Base-by-base conservation (phyloP, 2,329 filamentous ascomycete species). In the Arachnopeziza araneosa region DNA sequence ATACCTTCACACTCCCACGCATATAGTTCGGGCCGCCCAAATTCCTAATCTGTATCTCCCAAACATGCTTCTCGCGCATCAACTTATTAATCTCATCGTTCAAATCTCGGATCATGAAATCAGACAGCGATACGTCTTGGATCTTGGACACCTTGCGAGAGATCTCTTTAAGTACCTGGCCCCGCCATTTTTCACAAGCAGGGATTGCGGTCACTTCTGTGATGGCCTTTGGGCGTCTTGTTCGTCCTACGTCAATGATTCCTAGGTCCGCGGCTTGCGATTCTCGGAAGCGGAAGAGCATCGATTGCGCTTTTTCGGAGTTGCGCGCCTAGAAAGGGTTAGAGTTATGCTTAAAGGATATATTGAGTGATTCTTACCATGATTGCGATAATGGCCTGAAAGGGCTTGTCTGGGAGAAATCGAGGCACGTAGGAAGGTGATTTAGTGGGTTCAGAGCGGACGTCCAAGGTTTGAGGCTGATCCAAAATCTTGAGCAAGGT, bases 71-170 rank as follows among this genome's bases (percentile, higher is more conserved):
- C 79, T 99, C 95, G 65, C 92, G 87, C 91, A 99, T 97, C 64
- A 96, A 83, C 78, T 96, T 96, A 81, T 99, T 99, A 81, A 99
- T 96, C 77, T 99, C 95, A 75, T 99, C 95, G 78, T 99, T 99
- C 73, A 99, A 81, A 76, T 99, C 95, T 71, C 95, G 88, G 75
- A 99, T 91, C 80, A 98, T 95, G 79, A 90, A 98, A 80, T 99
- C 95, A 76, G 86, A 91, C n/a, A 99, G 82, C 53, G 88, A 87
- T 9, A 85, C 80, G 69, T 99, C 95, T 75, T 99, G 95, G 77
- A 99, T 98, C 72, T 90, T 90, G 65, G 91, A 91, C 60, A 99
- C 91, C 76, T 99, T 99, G 76, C 95, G 92, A 66, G 89, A 93
- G 71, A 99, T 93, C 75, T 99, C 95, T 74, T 96, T 96, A 64